Percentiles rank a stretch among this genome's conserved stretches.
These are phyloP conservation scores for Dothideomycetidae sp. DNA, from an alignment of 2,329 filamentous ascomycete species.

Conservation along the genomic window DNA sequence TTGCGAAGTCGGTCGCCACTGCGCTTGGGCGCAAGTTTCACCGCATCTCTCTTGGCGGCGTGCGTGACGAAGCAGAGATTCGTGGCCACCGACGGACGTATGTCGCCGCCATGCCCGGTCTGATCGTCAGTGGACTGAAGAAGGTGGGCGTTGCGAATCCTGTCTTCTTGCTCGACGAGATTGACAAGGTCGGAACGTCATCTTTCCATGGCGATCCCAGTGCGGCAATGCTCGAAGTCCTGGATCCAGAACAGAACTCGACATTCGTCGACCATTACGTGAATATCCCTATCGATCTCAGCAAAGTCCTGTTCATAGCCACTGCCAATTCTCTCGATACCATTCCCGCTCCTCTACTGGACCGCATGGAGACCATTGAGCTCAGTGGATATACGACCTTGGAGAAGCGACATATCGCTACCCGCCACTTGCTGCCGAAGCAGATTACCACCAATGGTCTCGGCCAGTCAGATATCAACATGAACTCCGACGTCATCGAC, in stretches of 20 bases:
- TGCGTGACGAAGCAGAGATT: conserved; percentile 93
- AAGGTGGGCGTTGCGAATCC: conserved; percentile 94
- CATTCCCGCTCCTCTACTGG: conserved; percentile 82
- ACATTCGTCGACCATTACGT: conserved; percentile 93
- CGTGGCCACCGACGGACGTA: conserved; percentile 89
- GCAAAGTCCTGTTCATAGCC: conserved; percentile 93
- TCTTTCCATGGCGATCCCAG: conserved; percentile 93
- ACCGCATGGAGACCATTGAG: conserved; percentile 93
- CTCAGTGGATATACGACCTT: conserved; percentile 92
- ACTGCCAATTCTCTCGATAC: conserved; percentile 92
- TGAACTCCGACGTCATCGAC: conserved; percentile 74
- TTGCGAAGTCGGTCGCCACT: conserved; percentile 84
- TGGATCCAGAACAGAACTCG: conserved; percentile 94
- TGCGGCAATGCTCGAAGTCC: conserved; percentile 92
- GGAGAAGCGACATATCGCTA: conserved; percentile 91
- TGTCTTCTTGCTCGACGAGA: conserved; percentile 90
- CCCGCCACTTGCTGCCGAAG: conserved; percentile 87
- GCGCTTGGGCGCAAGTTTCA: conserved; percentile 93
- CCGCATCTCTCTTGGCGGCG: conserved; percentile 87
- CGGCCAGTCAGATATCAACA: conserved; percentile 54
- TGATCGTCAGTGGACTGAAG: conserved; percentile 84
- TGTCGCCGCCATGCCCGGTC: conserved; percentile 94
- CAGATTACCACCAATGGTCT: conserved; percentile 87
- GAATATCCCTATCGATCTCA: conserved; percentile 86
- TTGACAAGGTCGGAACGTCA: conserved; percentile 85